Evolutionary conservation across 257 asterid genomes (phyloP), one percentile per base, ranked within the genome.

Genomic region (Datura wrightii): DNA sequence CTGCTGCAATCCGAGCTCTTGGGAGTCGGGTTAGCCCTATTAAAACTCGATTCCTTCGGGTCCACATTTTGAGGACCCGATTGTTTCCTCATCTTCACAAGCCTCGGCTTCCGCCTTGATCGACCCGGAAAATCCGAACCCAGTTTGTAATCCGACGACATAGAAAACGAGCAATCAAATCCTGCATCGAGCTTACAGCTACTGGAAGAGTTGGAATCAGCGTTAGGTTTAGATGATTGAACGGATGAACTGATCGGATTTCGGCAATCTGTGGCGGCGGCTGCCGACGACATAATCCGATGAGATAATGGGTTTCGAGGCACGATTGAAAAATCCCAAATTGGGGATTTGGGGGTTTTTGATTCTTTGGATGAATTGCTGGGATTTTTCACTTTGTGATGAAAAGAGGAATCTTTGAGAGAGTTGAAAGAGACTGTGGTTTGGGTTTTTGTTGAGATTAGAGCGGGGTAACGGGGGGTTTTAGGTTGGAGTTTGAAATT

Each of bases 81-180:
- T 59, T 92, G 89, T 74, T 87, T 87, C 89, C 97, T 89, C 83
- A 84, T 24, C 89, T 91, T 94, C 84, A 54, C 63, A 1, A 90
- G 82, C 89, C 98, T 92, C 39, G 96, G 98, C 87, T 88, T 89
- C 76, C 92, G 89, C 79, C 89, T 82, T 36, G 90, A 83, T 66
- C 86, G 41, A 82, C 74, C 87, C 66, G 88, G 63, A 65, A 80
- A 87, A 9, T 83, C 92, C 37, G 84, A 6, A 15, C 86, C 88
- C 59, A 59, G 37, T 67, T 84, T 87, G 9, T 24, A 2, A 63
- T 7, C 48, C 48, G 7, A 10, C 54, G 19, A 4, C 53, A 8
- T 69, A 2, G 54, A 18, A 41, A 41, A 41, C 3, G 54, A 41
- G 71, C 78, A 82, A 74, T 54, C 72, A 46, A 85, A 85, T 37